These are phyloP conservation scores for Rhododendron williamsianum DNA, from an alignment of 148 eudicot species.

Conservation along the genomic window DNA sequence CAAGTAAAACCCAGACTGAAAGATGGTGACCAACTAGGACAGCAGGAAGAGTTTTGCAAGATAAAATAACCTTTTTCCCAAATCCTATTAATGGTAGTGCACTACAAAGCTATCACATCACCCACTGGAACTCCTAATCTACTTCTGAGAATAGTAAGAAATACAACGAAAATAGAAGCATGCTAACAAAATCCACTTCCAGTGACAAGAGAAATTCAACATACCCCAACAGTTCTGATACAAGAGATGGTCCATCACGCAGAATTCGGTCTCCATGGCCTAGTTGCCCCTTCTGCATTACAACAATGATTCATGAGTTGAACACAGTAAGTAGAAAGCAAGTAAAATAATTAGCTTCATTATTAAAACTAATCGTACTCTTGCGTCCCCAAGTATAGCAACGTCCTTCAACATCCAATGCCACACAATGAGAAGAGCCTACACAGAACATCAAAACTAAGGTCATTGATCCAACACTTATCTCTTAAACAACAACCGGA, in stretches of 20 bases:
- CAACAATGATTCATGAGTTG: background rate
- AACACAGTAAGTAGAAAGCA: background rate
- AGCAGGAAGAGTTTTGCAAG: background rate
- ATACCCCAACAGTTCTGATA: conserved; percentile 75
- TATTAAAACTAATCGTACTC: conserved; percentile 36
- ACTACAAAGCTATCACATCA: background rate
- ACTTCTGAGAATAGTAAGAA: background rate
- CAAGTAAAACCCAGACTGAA: background rate
- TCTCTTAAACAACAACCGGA: background rate
- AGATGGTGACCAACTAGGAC: background rate
- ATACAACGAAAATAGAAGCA: background rate
- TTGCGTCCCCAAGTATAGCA: conserved; percentile 99
- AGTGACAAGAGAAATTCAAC: conserved; percentile 10
- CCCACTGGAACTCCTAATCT: background rate
- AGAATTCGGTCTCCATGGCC: conserved; percentile 91
- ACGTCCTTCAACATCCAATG: conserved; percentile 88
- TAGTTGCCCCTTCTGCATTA: conserved; percentile 79
- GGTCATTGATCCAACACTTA: background rate
- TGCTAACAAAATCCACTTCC: background rate
- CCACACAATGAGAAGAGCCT: conserved; percentile 95
- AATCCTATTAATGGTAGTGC: background rate
- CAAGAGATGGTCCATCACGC: conserved; percentile 88
- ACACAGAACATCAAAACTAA: conserved; percentile 24
- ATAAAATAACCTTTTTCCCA: background rate
- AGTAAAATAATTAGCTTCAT: background rate